phyloP scores from a whole-genome alignment of 345 rosid genomes.

The Litchi chinensis region DNA sequence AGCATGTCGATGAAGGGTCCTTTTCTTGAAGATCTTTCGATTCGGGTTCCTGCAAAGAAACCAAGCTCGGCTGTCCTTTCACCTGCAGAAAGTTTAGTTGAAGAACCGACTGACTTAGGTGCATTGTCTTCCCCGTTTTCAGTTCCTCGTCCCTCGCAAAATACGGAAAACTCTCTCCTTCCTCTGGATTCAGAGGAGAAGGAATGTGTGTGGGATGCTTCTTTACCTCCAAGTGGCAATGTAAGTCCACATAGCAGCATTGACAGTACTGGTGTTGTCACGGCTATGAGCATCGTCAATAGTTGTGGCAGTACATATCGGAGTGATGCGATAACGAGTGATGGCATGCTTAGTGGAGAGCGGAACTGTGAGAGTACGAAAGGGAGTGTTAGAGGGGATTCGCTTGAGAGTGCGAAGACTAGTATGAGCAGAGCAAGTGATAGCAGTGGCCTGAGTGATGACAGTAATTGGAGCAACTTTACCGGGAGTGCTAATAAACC shows the following conservation, averaged over 20 bases:
- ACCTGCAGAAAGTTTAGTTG: slow-evolving; percentile 68
- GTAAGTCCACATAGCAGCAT: slow-evolving; percentile 87
- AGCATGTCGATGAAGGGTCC: slow-evolving; percentile 73
- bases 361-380: slow-evolving; percentile 67
- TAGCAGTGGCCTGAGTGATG: slow-evolving; percentile 89
- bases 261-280: slow-evolving; percentile 67
- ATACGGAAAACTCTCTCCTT: slow-evolving; percentile 58
- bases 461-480: slow-evolving; percentile 94
- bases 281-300: slow-evolving; percentile 84
- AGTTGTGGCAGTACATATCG: slow-evolving; percentile 62
- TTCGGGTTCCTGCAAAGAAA: slow-evolving; percentile 63
- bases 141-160: slow-evolving; percentile 60
- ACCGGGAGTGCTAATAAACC: slow-evolving; percentile 92
- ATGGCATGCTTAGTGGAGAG: slow-evolving; percentile 74
- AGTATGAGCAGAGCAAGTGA: slow-evolving; percentile 83
- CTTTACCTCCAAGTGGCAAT: slow-evolving; percentile 91
- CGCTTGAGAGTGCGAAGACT: slow-evolving; percentile 82
- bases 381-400: slow-evolving; percentile 71
- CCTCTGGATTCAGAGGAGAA: slow-evolving; percentile 75
- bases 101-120: slow-evolving; percentile 55
- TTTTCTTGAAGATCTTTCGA: slow-evolving; percentile 71
- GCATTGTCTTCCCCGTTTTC: slow-evolving; percentile 56
- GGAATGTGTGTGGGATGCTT: slow-evolving; percentile 97
- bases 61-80: slow-evolving; percentile 53
- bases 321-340: slow-evolving; percentile 71